phyloP scores from a whole-genome alignment of 352 stramenopile genomes.

The Globisporangium cederbergense region DNA sequence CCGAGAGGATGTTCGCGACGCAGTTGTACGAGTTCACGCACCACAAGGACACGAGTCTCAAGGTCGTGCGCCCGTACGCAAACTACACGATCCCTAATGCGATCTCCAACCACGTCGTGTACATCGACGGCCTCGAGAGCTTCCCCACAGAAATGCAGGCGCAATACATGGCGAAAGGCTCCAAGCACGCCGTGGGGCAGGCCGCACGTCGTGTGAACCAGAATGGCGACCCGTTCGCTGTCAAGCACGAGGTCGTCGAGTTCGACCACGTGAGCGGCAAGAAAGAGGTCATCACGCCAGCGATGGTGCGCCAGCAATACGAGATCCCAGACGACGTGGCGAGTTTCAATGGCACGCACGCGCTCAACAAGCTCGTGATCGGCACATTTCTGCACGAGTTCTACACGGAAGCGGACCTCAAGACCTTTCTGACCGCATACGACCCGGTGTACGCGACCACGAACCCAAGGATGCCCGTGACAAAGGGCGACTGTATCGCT shows the following conservation, averaged over 20 bases:
- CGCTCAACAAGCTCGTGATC: constrained; percentile 55
- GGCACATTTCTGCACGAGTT: constrained; percentile 67
- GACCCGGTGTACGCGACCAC: constrained; percentile 18
- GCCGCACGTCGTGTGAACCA: constrained; percentile 15
- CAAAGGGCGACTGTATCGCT: constrained; percentile 41
- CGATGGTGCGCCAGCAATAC: constrained; percentile 55
- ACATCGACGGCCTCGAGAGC: constrained; percentile 65
- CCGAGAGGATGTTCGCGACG: constrained; percentile 53
- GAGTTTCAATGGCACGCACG: constrained; percentile 14
- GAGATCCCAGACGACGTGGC: constrained; percentile 35
- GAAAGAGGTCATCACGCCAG: constrained; percentile 30
- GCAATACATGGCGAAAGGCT: constrained; percentile 32
- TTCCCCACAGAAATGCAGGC: constrained; percentile 69
- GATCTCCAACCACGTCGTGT: constrained; percentile 43
- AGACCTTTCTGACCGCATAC: constrained; percentile 32
- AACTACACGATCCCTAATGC: constrained; percentile 34
- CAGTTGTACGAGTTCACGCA: constrained; percentile 50
- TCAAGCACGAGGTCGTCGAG: constrained; percentile 22
- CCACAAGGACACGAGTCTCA: constrained; percentile 20
- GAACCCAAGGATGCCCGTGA: constrained; percentile 21
- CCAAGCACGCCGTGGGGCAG: background rate
- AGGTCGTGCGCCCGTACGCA: constrained; percentile 39
- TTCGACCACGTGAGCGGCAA: constrained; percentile 11
- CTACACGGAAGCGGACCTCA: constrained; percentile 58
- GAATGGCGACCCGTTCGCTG: constrained; percentile 31